Conservation (phyloP, 2,329 filamentous ascomycete genomes). For the Biscogniauxia mediterranea region DNA sequence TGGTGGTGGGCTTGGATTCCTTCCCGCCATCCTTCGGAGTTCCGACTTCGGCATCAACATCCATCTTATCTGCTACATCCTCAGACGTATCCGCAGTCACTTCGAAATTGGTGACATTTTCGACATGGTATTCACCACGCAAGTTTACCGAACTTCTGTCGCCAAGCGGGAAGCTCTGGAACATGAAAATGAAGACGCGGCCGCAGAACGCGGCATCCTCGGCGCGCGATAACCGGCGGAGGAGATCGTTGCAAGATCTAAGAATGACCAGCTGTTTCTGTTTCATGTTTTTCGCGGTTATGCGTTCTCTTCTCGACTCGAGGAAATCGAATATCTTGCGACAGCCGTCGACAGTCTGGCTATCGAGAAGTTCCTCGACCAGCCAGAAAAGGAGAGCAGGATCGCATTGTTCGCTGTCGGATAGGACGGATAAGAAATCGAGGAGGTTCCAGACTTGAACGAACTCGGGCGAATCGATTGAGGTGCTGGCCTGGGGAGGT, state of each 20-base stretch:
- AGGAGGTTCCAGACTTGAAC: slow-evolving; percentile 89
- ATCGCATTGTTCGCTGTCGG: slow-evolving; percentile 76
- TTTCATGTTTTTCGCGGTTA: slow-evolving; percentile 76
- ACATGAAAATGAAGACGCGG: slow-evolving; percentile 96
- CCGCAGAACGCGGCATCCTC: slow-evolving; percentile 98
- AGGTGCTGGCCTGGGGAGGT: slow-evolving; percentile 60
- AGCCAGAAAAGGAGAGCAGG: slow-evolving; percentile 83
- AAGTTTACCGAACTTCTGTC: slow-evolving; percentile 98
- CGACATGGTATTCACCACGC: slow-evolving; percentile 90
- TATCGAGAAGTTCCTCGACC: slow-evolving; percentile 92
- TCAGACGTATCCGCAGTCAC: slow-evolving; percentile 42
- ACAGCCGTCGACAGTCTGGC: slow-evolving; percentile 90
- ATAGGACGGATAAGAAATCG: slow-evolving; percentile 85
- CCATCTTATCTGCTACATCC: slow-evolving; percentile 55
- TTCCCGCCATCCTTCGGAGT: slow-evolving; percentile 36
- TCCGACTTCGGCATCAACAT: slow-evolving; percentile 56
- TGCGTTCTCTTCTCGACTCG: slow-evolving; percentile 85
- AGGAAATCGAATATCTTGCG: slow-evolving; percentile 91
- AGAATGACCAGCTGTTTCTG: slow-evolving; percentile 87
- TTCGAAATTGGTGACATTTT: slow-evolving; percentile 89
- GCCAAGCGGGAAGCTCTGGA: slow-evolving; percentile 93
- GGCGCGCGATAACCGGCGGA: slow-evolving; percentile 89
- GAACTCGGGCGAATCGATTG: slow-evolving; percentile 76
- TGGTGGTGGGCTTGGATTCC: slow-evolving; percentile 35
- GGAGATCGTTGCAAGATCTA: slow-evolving; percentile 90